Evolutionary conservation across 2,329 filamentous ascomycete species (phyloP), one percentile per base, ranked within the genome.

Genomic region (Fusarium avenaceum): DNA sequence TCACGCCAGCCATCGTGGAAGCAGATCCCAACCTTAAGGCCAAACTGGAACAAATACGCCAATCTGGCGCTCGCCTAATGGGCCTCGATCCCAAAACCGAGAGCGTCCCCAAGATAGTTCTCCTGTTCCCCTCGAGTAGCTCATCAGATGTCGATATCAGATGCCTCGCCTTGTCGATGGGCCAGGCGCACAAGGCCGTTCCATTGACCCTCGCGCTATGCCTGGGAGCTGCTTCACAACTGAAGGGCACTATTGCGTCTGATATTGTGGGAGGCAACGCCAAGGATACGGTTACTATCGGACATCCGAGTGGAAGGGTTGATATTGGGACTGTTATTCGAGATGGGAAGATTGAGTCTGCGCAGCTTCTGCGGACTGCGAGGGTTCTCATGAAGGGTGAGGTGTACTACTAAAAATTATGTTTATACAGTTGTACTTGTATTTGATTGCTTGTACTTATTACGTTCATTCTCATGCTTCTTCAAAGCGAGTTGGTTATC

Each of bases 21-120:
- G 79, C 80, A 3, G 76, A 85, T 53, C 67, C 77, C 0, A 70
- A 70, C 2, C 76, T 89, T 1, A 77, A 85, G 9, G 47, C 72
- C 0, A 81, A 80, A 4, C 79, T 91, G 42, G 82, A 91, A 55
- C 76, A 77, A 1, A 88, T 92, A 53, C 82, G 90, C 2, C 81
- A 80, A 47, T 79, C 82, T 44, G 90, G 86, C 1, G 85, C 87
- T 0, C 81, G 85, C 0, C 80, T 79, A 24, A 92, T 92, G 89
- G 88, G 89, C 0, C 79, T 92, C 46, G 82, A 79, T 48, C 77
- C 83, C 9, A 69, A 75, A 14, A 67, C 72, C 2, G 69, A 76
- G 43, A 87, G 86, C 3, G 85, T 91, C 2, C 89, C 90, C 1
- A 90, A 92, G 74, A 87, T 92, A 38, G 85, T 79, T 17, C 70